phyloP scores from a whole-genome alignment of 768 basidiomycete species.

The Amanita pseudoporphyria region DNA sequence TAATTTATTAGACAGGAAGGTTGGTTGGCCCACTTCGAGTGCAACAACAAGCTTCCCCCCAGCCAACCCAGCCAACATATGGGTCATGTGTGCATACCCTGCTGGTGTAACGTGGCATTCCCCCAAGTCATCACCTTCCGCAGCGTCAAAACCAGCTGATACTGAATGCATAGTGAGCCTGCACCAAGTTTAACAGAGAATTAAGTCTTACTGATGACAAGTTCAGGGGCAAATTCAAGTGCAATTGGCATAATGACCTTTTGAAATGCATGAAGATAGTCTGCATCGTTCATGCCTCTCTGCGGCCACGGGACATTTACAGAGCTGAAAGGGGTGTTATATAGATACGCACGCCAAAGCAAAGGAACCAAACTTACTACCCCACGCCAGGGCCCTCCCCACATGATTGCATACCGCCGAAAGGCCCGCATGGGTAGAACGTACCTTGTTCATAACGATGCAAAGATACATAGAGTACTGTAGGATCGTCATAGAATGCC shows the following conservation, averaged over 20 bases:
- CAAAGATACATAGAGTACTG: constrained; percentile 87
- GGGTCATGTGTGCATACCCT: constrained; percentile 98
- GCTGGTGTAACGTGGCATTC: constrained; percentile 85
- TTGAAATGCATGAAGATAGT: constrained; percentile 96
- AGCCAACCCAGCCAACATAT: constrained; percentile 87
- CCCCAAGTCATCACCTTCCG: constrained; percentile 85
- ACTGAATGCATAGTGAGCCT: constrained; percentile 38
- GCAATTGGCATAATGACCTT: constrained; percentile 95
- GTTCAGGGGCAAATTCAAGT: constrained; percentile 90
- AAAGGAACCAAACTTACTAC: constrained; percentile 45
- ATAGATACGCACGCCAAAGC: constrained; percentile 5
- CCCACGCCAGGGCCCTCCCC: constrained; percentile 81
- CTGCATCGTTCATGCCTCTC: constrained; percentile 84
- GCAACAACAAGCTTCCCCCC: constrained; percentile 86
- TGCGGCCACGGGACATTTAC: constrained; percentile 96
- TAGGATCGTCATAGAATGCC: constrained; percentile 89
- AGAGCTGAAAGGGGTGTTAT: constrained; percentile 40
- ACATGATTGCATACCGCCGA: constrained; percentile 78
- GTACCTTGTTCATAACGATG: constrained; percentile 89
- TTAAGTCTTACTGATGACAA: constrained; percentile 76
- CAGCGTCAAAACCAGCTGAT: constrained; percentile 97
- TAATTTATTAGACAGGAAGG: background rate
- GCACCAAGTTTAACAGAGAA: background rate
- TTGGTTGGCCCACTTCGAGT: constrained; percentile 60
- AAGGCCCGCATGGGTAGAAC: constrained; percentile 91